phyloP scores from a whole-genome alignment of 2,329 filamentous ascomycete genomes.

The Epichloe bromicola region DNA sequence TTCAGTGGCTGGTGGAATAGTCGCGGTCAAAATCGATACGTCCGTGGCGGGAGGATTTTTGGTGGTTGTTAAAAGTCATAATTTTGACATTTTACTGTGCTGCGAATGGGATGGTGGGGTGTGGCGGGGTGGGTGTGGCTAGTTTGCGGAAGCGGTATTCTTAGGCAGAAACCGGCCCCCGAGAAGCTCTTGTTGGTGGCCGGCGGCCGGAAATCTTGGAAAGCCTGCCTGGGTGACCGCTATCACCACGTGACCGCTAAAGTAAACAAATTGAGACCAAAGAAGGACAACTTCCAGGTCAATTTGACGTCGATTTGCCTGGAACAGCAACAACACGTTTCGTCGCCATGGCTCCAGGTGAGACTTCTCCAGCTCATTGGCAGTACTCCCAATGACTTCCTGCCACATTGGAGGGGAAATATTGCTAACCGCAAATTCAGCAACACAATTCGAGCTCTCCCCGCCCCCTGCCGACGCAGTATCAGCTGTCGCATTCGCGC shows the following conservation, averaged over 20 bases:
- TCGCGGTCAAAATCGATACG: background rate
- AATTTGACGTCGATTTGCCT: background rate
- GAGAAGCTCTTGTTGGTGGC: too few species aligned
- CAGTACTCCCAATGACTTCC: background rate
- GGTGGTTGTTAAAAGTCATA: slow-evolving; percentile 2
- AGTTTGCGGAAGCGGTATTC: slow-evolving; percentile 15
- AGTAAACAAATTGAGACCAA: slow-evolving; percentile 22
- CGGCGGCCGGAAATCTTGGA: background rate
- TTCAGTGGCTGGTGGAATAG: background rate
- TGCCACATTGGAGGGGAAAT: background rate
- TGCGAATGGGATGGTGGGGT: slow-evolving; percentile 25
- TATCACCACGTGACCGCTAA: slow-evolving; percentile 24
- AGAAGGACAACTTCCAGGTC: background rate
- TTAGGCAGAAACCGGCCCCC: slow-evolving; percentile 17
- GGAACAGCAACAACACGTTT: background rate
- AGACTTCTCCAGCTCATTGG: slow-evolving; percentile 6
- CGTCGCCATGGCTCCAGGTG: slow-evolving; percentile 29
- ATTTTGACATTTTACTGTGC: slow-evolving; percentile 30
- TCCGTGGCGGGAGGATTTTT: background rate
- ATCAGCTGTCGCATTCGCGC: slow-evolving; percentile 76
- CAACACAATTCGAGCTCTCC: slow-evolving; percentile 69
- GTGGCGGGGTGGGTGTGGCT: slow-evolving; percentile 27
- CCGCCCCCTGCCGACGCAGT: slow-evolving; percentile 78
- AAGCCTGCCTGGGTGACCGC: background rate
- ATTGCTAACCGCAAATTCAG: slow-evolving; percentile 19